Percentiles rank a stretch among this genome's conserved stretches.
These are phyloP conservation scores for Penicillium egyptiacum DNA, from an alignment of 495 filamentous ascomycete genomes.

Conservation along the genomic window DNA sequence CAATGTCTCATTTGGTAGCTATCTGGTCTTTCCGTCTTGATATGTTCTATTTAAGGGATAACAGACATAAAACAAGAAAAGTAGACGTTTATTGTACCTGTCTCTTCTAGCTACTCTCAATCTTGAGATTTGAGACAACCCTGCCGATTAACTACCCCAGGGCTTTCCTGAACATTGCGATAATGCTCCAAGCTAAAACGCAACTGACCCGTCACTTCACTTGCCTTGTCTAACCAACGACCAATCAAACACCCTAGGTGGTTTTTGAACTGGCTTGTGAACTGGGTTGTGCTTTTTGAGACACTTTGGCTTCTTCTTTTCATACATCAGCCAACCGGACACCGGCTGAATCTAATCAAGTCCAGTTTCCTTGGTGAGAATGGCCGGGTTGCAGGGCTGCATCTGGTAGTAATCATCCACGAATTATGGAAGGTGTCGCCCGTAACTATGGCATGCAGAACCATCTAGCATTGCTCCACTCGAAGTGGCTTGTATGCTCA, in stretches of 20 bases:
- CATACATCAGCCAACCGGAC: not conserved
- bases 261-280: not conserved
- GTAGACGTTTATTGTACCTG: too few relatives aligned
- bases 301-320: not conserved
- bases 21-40: too few relatives aligned
- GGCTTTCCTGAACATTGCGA: not conserved
- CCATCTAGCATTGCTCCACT: not conserved
- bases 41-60: too few relatives aligned
- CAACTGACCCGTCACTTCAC: not conserved
- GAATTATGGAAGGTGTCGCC: not conserved
- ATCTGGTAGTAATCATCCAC: too few relatives aligned
- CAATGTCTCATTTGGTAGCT: too few relatives aligned
- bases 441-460: not conserved
- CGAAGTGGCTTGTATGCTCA: not conserved
- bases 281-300: not conserved
- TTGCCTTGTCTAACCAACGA: not conserved
- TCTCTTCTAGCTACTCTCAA: too few relatives aligned
- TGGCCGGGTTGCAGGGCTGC: not conserved
- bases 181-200: not conserved
- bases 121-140: not conserved
- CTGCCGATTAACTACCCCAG: not conserved
- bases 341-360: not conserved
- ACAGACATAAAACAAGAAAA: too few relatives aligned
- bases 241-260: not conserved
- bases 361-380: not conserved